Evolutionary conservation across 2,329 filamentous ascomycete genomes (phyloP), one percentile per base, ranked within the genome.

Genomic region (Ophiosphaerella narmari): DNA sequence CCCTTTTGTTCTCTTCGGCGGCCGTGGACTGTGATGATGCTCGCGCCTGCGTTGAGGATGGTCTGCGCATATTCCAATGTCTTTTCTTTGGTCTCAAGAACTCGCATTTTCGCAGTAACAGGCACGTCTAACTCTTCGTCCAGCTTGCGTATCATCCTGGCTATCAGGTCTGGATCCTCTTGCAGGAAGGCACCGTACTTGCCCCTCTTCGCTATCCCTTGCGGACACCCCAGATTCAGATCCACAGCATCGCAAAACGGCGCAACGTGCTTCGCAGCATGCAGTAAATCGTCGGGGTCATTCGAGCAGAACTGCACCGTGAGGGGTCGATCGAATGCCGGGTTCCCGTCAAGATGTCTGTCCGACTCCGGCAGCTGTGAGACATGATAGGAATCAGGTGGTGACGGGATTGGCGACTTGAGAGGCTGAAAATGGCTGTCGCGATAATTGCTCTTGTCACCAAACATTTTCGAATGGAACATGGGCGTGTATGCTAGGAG

Each of bases 251-350:
- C 94, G 74, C 93, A 97, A 73, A 92, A 89, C 0, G 91, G 90
- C 5, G 89, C 86, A 0, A 91, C 92, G 53, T 87, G 81, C 57
- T 83, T 82, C 0, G 93, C 94, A 0, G 94, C 91, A 24, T 82
- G 81, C 40, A 97, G 84, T 16, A 96, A 81, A 45, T 88, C 85
- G n/a, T 88, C 82, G 0, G 91, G 85, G 52, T 94, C 86, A 73
- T 94, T 95, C 55, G 91, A 89, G 79, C 94, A 99, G 74, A 99
- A 99, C 68, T 99, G 94, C 3, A 97, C 93, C 63, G 97, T 91
- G 8, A 97, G 84, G 0, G 94, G 94, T 5, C 94, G 84, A 74
- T 99, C 94, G 52, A 91, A 79, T 12, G 80, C 68, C 0, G 91
- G 89, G 73, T 97, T 93, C 37, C 94, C 94, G 75, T 99, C 94